Evolutionary conservation across 345 rosid species (phyloP), one percentile per base, ranked within the genome.

Genomic region (Arabidopsis arenosa): DNA sequence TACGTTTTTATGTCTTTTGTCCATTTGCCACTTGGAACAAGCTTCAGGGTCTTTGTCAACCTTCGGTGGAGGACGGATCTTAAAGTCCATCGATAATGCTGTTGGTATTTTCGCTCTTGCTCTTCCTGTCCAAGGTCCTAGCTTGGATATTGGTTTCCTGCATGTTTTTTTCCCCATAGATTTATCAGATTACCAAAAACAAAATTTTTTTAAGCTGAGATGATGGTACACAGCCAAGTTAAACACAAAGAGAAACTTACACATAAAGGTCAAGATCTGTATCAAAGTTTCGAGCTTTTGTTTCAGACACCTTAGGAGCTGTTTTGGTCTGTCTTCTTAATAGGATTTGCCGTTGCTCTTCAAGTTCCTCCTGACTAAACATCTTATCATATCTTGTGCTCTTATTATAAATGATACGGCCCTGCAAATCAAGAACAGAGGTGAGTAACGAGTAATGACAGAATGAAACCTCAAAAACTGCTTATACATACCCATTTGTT

Each of bases 381-480:
- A 91, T 87, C 56, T 87, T 85, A 79, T 89, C 96, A 77, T 87
- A 93, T 81, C 96, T 84, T 68, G 94, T 89, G 54, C 93, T 91
- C 88, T 90, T 91, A 17, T 89, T 86, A 71, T 91, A 88, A 76
- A 91, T 87, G 14, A 90, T 88, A 17, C 89, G 90, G 52, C 93
- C 90, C 72, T 74, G 58, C 37, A 13, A 18, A 74, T 35, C 65
- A 55, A 33, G 28, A 55, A 45, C 32, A 64, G 63, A 63, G 55
- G 13, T 62, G 32, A 12, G 41, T 4, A 72, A 39, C 13, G 2
- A 51, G 41, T 4, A 72, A 39, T 6, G 2, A 51, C 33, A 30
- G 35, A 49, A 48, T 23, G 18, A 26, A 62, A 61, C 51, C 23
- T 32, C 62, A 55, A 53, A 9, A 23, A 0, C 54, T 37, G 52